Base-by-base conservation (phyloP, 257 asterid species). In the Galeopsis tetrahit region DNA sequence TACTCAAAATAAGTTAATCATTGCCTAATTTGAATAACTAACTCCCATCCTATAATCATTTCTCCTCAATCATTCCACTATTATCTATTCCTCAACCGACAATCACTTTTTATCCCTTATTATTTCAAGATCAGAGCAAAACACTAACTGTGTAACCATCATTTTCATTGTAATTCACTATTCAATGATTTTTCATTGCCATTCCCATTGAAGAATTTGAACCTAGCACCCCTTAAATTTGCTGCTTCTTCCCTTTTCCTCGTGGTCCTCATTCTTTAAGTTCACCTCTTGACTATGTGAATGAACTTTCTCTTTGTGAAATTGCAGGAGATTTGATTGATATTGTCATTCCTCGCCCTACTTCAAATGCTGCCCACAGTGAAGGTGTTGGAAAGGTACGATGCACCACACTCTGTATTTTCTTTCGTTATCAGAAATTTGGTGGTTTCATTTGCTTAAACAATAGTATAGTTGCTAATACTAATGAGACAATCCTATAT, bases 271-370 rank as follows among this genome's bases (percentile, higher is more conserved):
- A 15, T 52, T 63, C 51, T 68, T 56, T 40, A 52, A 31, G 3
- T 36, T 59, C 49, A 39, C 66, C 61, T 65, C 32, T 4, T 75
- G 61, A 21, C 17, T 53, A 58, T 34, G 40, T 77, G 71, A 36
- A 70, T 10, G 9, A 11, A 2, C 57, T 11, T 8, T 53, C 35
- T 28, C 51, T 35, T 64, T 55, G 46, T 68, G 66, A 80, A 74
- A 71, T 76, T 75, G 63, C 82, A 88, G 95, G 95, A 74, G 87
- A 82, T 63, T 83, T 88, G 87, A 80, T 85, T 68, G 68, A 74
- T 73, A 85, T 85, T 68, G 78, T 86, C 70, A 86, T 88, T 74
- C 95, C 95, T 62, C 95, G 89, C 39, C 91, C 95, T 34, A 60
- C 5, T 72, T 81, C 84, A 36, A 43, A 79, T 71, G 77, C 65